A percentile compares a stretch with the other conserved stretches of the same genome.
Evolutionary conservation across 768 basidiomycete genomes (phyloP).

Genomic region (Lactarius pseudohatsudake): DNA sequence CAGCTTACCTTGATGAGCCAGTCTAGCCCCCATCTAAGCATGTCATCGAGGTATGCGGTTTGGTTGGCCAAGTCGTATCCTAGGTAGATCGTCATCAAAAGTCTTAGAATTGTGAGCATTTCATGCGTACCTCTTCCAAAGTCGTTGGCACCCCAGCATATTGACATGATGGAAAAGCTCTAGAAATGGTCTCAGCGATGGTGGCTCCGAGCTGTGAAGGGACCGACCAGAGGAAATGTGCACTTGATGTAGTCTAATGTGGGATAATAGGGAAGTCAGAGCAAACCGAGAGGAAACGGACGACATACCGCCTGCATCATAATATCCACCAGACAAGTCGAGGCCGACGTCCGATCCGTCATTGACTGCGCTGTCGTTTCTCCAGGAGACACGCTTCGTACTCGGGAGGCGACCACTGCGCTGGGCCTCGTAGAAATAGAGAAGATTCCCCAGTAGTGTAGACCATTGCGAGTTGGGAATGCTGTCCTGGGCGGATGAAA

Average conservation of each 20-base stretch:
- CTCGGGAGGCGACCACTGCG: slow-evolving; percentile 71
- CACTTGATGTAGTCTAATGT: slow-evolving; percentile 80
- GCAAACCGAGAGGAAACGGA: neutral
- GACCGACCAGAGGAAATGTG: slow-evolving; percentile 74
- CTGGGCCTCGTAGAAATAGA: slow-evolving; percentile 93
- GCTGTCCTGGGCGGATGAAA: slow-evolving; percentile 39
- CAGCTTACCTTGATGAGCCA: slow-evolving; percentile 83
- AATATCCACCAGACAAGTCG: slow-evolving; percentile 86
- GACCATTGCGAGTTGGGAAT: slow-evolving; percentile 80
- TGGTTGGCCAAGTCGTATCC: slow-evolving; percentile 86
- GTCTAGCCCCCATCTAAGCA: slow-evolving; percentile 87
- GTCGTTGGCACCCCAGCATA: slow-evolving; percentile 89
- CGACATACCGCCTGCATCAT: slow-evolving; percentile 82
- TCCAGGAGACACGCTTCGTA: slow-evolving; percentile 78
- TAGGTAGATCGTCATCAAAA: slow-evolving; percentile 31
- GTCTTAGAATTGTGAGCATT: neutral
- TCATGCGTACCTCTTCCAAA: slow-evolving; percentile 63
- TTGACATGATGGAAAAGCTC: slow-evolving; percentile 81
- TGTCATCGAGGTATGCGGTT: slow-evolving; percentile 87
- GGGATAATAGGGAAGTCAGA: neutral
- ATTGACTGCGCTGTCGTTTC: slow-evolving; percentile 73
- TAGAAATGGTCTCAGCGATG: slow-evolving; percentile 33
- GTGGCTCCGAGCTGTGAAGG: slow-evolving; percentile 8
- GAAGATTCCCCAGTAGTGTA: slow-evolving; percentile 70
- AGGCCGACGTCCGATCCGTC: slow-evolving; percentile 76